Conservation (phyloP, 306 rosid species). For the Morella rubra region DNA sequence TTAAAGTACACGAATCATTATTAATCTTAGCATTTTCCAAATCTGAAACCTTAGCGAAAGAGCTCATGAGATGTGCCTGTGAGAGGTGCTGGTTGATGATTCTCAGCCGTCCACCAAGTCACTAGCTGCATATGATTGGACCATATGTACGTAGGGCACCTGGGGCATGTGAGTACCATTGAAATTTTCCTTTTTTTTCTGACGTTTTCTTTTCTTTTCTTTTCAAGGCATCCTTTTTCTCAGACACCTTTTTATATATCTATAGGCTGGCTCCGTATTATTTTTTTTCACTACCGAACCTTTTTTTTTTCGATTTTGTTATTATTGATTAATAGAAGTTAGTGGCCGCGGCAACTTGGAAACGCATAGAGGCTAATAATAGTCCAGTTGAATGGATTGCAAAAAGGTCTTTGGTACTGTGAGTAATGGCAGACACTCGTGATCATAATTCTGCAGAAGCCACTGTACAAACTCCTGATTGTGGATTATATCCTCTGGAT, state of each 20-base stretch:
- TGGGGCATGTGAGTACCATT: not conserved
- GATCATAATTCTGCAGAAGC: slow-evolving; percentile 3
- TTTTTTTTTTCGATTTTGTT: not conserved
- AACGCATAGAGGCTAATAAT: slow-evolving; percentile 9
- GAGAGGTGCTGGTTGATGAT: slow-evolving; percentile 9
- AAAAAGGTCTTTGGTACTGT: not conserved
- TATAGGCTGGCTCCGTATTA: not conserved
- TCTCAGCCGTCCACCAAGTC: not conserved
- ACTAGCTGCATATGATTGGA: not conserved
- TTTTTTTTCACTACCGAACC: not conserved
- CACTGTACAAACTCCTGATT: not conserved
- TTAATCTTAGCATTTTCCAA: not conserved
- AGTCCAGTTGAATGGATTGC: not conserved
- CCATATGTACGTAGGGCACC: not conserved
- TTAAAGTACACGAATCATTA: not conserved
- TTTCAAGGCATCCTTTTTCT: no score
- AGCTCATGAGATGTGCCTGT: not conserved
- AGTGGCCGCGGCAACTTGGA: slow-evolving; percentile 35
- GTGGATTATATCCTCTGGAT: slow-evolving; percentile 27
- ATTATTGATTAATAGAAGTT: not conserved
- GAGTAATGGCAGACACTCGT: slow-evolving; percentile 18
- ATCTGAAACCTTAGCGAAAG: not conserved
- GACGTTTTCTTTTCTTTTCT: no score
- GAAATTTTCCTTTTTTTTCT: not conserved
- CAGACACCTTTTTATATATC: no score